A percentile compares a stretch with the other conserved stretches of the same genome.
phyloP scores from a whole-genome alignment of 2,329 filamentous ascomycete genomes.

The Botrytis paeoniae region DNA sequence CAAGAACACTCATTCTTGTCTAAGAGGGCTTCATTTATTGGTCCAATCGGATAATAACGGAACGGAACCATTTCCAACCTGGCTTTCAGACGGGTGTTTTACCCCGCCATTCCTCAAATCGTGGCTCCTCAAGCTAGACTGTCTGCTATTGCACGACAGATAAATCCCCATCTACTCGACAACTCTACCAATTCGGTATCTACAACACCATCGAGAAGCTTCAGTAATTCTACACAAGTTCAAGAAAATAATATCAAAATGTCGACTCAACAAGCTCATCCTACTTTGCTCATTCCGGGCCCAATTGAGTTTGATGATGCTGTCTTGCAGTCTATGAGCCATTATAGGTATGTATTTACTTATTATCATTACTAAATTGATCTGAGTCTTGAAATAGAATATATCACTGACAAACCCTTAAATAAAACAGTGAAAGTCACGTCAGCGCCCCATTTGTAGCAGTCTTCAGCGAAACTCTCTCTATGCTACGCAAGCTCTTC shows the following conservation, averaged over 20 bases:
- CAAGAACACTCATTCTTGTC: neutral
- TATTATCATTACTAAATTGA: neutral
- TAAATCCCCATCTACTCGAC: conserved; percentile 23
- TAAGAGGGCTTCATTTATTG: neutral
- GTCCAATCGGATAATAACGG: conserved; percentile 18
- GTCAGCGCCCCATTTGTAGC: conserved; percentile 86
- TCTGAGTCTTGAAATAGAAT: neutral
- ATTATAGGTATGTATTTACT: conserved; percentile 67
- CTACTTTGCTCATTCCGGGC: conserved; percentile 88
- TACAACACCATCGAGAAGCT: conserved; percentile 15
- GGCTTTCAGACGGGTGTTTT: conserved; percentile 18
- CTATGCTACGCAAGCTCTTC: conserved; percentile 89
- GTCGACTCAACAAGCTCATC: conserved; percentile 60
- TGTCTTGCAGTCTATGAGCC: conserved; percentile 90
- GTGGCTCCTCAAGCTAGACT: conserved; percentile 30
- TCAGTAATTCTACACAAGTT: conserved; percentile 7
- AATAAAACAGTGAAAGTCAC: conserved; percentile 78
- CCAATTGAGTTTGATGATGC: conserved; percentile 99
- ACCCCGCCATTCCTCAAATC: conserved; percentile 24
- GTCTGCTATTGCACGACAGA: conserved; percentile 39
- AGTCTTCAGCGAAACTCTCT: conserved; percentile 84
- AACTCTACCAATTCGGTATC: neutral
- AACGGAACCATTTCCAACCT: neutral
- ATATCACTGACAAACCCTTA: conserved; percentile 22
- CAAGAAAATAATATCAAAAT: conserved; percentile 40